These are phyloP conservation scores for Yarrowia alimentaria DNA, from an alignment of 805 yeast genomes.

Conservation along the genomic window DNA sequence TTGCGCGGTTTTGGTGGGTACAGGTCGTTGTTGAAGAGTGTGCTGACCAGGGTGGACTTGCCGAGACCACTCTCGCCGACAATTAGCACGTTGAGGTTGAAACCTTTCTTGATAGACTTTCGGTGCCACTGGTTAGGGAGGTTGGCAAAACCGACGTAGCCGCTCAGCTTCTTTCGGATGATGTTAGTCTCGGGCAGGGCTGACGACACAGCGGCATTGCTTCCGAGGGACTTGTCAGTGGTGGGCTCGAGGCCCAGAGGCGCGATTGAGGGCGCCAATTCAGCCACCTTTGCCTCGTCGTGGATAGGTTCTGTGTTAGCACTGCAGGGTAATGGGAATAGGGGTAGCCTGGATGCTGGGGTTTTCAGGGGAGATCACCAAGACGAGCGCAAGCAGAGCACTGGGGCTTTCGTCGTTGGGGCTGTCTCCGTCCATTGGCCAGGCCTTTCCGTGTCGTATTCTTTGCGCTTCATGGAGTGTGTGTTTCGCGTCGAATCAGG, in stretches of 20 bases:
- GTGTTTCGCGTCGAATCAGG: too few species aligned
- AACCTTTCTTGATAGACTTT: conserved; percentile 85
- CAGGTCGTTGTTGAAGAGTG: conserved; percentile 72
- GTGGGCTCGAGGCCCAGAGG: conserved; percentile 27
- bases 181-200: conserved; percentile 32
- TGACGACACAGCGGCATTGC: conserved; percentile 26
- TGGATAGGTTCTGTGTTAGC: conserved; percentile 26
- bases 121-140: conserved; percentile 99
- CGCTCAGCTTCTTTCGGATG: conserved; percentile 64
- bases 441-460: too few species aligned
- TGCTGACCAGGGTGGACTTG: conserved; percentile 86
- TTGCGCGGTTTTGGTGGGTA: conserved; percentile 45
- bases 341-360: too few species aligned
- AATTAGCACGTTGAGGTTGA: conserved; percentile 80
- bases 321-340: neutral
- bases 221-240: conserved; percentile 28
- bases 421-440: too few species aligned
- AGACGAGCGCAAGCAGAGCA: neutral
- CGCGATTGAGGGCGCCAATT: conserved; percentile 27
- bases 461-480: too few species aligned
- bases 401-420: too few species aligned
- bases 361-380: neutral
- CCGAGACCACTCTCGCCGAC: conserved; percentile 88
- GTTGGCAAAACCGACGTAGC: conserved; percentile 96
- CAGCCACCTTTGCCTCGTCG: conserved; percentile 27